Evolutionary conservation across 2,329 filamentous ascomycete species (phyloP).

Genomic region (Coniochaeta sp.): DNA sequence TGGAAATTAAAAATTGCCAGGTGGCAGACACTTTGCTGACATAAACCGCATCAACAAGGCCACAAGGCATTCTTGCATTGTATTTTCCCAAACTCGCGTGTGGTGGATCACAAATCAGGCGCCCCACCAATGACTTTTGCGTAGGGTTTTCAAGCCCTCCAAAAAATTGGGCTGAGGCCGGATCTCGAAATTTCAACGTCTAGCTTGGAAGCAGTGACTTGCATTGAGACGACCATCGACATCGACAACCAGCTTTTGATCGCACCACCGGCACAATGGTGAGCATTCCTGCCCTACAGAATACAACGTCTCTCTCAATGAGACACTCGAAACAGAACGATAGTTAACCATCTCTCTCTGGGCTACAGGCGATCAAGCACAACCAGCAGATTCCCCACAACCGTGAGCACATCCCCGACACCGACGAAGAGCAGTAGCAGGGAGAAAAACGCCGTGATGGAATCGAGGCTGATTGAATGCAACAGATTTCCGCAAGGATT

Average conservation of each 20-base stretch:
- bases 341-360: constrained; percentile 23
- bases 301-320: not conserved
- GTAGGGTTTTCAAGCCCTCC: constrained; percentile 38
- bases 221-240: constrained; percentile 14
- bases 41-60: not conserved
- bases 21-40: not conserved
- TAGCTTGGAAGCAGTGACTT: constrained; percentile 1
- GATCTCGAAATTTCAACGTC: constrained; percentile 25
- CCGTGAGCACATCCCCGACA: constrained; percentile 52
- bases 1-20: not conserved
- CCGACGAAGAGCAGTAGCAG: constrained; percentile 15
- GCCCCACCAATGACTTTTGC: constrained; percentile 12
- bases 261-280: constrained; percentile 48
- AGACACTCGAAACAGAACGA: constrained; percentile 13
- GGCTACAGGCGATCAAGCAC: constrained; percentile 88
- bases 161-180: constrained; percentile 28
- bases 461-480: constrained; percentile 24
- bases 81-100: not conserved
- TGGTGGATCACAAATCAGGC: not conserved
- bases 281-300: constrained; percentile 16
- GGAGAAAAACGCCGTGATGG: constrained; percentile 17
- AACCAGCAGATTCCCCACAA: constrained; percentile 98
- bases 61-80: not conserved
- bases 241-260: constrained; percentile 32
- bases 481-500: constrained; percentile 98